These are phyloP conservation scores for Xylaria acuta DNA, from an alignment of 495 filamentous ascomycete species.

Conservation along the genomic window DNA sequence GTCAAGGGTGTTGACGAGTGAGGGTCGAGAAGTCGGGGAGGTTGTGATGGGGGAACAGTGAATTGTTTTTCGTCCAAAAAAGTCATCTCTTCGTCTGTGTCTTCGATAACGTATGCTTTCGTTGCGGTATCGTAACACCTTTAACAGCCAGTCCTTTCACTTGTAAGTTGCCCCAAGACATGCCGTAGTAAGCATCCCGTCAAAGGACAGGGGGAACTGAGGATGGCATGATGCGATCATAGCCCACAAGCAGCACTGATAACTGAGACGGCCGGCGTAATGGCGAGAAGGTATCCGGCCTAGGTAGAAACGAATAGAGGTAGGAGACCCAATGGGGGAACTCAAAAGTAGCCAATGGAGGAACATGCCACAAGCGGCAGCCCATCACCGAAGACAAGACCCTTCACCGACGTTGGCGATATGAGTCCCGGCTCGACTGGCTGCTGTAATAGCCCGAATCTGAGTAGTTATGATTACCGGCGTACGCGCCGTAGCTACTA, in stretches of 20 bases:
- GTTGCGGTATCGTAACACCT: slow-evolving; percentile 3
- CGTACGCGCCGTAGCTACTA: slow-evolving; percentile 33
- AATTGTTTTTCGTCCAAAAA: not conserved
- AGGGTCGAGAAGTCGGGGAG: not conserved
- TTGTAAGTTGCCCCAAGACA: not conserved
- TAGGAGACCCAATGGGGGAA: slow-evolving; percentile 55
- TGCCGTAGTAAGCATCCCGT: slow-evolving; percentile 16
- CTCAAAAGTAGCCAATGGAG: slow-evolving; percentile 52
- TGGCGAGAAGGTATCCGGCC: slow-evolving; percentile 43
- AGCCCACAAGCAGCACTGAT: slow-evolving; percentile 53
- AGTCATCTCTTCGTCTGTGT: slow-evolving; percentile 1
- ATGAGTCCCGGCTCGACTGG: slow-evolving; percentile 52
- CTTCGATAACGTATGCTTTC: slow-evolving; percentile 20
- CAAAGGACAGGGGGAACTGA: slow-evolving; percentile 48
- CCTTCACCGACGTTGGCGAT: slow-evolving; percentile 55
- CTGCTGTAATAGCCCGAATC: slow-evolving; percentile 61
- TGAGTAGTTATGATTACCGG: slow-evolving; percentile 46
- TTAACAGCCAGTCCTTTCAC: not conserved
- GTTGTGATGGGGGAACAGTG: not conserved
- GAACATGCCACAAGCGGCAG: slow-evolving; percentile 52
- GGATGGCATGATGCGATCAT: slow-evolving; percentile 53
- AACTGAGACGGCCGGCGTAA: slow-evolving; percentile 54
- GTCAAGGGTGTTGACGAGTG: not conserved
- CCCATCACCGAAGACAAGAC: slow-evolving; percentile 61
- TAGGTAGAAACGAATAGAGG: slow-evolving; percentile 57